These are phyloP conservation scores for Wallacemonas sp. DNA, from an alignment of 208 protist species.

Conservation along the genomic window DNA sequence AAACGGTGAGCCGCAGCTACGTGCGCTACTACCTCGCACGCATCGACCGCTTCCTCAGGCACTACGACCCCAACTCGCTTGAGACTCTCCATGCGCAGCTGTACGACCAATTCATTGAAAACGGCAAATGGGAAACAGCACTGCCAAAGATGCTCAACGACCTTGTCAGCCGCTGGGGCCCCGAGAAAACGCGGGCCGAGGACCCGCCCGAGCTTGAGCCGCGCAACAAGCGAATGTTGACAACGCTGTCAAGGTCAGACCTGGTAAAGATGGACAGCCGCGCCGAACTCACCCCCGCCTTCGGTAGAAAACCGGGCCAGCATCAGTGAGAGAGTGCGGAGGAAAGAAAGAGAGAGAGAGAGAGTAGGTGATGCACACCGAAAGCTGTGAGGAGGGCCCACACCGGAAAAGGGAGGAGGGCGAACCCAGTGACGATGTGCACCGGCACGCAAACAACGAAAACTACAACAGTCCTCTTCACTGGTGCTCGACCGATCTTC, in stretches of 20 bases:
- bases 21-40: constrained; percentile 72
- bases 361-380: too few relatives aligned
- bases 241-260: not conserved
- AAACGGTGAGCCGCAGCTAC: constrained; percentile 48
- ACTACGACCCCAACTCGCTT: constrained; percentile 74
- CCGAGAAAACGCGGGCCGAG: constrained; percentile 33
- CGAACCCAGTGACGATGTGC: too few relatives aligned
- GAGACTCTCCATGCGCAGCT: constrained; percentile 51
- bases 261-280: not conserved
- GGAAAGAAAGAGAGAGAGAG: too few relatives aligned
- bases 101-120: constrained; percentile 63
- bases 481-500: too few relatives aligned
- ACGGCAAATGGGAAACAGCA: constrained; percentile 32
- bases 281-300: not conserved
- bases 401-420: too few relatives aligned
- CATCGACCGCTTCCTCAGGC: constrained; percentile 46
- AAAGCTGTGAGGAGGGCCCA: too few relatives aligned
- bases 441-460: too few relatives aligned
- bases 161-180: constrained; percentile 58
- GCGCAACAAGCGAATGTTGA: not conserved
- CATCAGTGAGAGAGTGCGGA: too few relatives aligned
- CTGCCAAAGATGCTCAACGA: constrained; percentile 43
- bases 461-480: too few relatives aligned
- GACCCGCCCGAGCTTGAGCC: constrained; percentile 17
- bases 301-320: not conserved